phyloP scores from a whole-genome alignment of 1,284 basidiomycete genomes.

The Pisolithus thermaeus region DNA sequence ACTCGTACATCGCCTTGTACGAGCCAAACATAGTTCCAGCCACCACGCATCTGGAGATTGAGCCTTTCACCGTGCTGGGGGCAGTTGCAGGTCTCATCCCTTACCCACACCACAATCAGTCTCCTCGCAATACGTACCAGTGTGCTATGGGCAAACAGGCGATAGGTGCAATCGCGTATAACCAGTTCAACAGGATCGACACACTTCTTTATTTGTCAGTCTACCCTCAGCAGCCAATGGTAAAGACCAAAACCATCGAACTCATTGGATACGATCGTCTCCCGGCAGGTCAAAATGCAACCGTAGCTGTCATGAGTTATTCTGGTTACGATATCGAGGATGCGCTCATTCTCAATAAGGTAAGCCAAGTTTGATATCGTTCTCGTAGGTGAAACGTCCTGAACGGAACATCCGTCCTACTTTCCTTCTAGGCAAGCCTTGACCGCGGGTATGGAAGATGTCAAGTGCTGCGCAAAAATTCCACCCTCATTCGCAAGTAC shows the following conservation, averaged over 20 bases:
- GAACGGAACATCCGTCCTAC: not conserved
- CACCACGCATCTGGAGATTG: constrained; percentile 97
- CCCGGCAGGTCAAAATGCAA: constrained; percentile 98
- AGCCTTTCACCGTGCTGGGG: constrained; percentile 96
- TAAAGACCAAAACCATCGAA: constrained; percentile 98
- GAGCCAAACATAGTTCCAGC: constrained; percentile 78
- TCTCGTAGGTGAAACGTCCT: not conserved
- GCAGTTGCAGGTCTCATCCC: constrained; percentile 98
- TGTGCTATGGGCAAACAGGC: constrained; percentile 99
- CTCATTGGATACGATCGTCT: constrained; percentile 94
- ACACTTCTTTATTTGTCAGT: constrained; percentile 97
- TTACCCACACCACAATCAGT: constrained; percentile 99
- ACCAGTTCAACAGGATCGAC: constrained; percentile 97
- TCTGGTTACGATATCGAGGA: constrained; percentile 99
- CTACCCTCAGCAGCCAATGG: constrained; percentile 99
- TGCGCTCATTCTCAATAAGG: constrained; percentile 94
- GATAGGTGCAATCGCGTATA: constrained; percentile 98
- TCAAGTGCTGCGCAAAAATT: constrained; percentile 95
- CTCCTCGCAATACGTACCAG: constrained; percentile 98
- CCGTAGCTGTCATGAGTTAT: constrained; percentile 98
- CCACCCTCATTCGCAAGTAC: constrained; percentile 92
- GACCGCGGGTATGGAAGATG: constrained; percentile 98
- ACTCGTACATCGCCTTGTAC: constrained; percentile 94
- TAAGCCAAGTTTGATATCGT: constrained; percentile 22
- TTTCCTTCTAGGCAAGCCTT: constrained; percentile 64